Evolutionary conservation across 116 monocot species (phyloP).

Genomic region (Dioscorea cayenensis): DNA sequence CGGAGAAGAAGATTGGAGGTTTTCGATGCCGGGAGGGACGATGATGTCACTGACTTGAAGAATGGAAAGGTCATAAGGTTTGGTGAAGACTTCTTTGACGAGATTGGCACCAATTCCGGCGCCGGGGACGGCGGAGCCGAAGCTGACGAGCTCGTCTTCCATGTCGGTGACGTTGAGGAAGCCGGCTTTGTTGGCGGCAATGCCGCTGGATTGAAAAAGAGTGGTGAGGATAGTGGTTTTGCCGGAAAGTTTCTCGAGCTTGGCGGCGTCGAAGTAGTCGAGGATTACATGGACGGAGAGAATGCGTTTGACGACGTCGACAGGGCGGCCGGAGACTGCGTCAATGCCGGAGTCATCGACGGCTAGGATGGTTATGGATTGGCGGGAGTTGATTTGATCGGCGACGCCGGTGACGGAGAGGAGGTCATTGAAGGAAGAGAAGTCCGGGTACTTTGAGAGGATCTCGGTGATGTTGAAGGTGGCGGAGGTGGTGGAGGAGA

Average conservation of each 20-base stretch:
- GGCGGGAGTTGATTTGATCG: slow-evolving; percentile 33
- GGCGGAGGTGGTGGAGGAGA: background rate
- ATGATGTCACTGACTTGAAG: slow-evolving; percentile 53
- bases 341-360: slow-evolving; percentile 20
- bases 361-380: slow-evolving; percentile 39
- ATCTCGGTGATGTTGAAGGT: slow-evolving; percentile 32
- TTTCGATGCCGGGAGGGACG: slow-evolving; percentile 34
- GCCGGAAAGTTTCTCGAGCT: slow-evolving; percentile 23
- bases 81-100: slow-evolving; percentile 17
- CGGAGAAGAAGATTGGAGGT: background rate
- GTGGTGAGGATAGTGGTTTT: slow-evolving; percentile 28
- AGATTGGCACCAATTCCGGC: slow-evolving; percentile 8
- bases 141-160: slow-evolving; percentile 5
- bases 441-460: slow-evolving; percentile 20
- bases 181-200: slow-evolving; percentile 19
- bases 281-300: slow-evolving; percentile 47
- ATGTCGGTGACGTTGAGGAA: slow-evolving; percentile 37
- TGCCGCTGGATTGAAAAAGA: slow-evolving; percentile 44
- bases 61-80: slow-evolving; percentile 70
- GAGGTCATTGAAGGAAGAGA: slow-evolving; percentile 24
- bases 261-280: slow-evolving; percentile 41
- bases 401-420: slow-evolving; percentile 24
- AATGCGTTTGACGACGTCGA: slow-evolving; percentile 17
- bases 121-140: slow-evolving; percentile 40
- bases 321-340: slow-evolving; percentile 10